Base-by-base conservation (phyloP, 371 early-diverging fungal genomes). In the Dentiscutata heterogama region DNA sequence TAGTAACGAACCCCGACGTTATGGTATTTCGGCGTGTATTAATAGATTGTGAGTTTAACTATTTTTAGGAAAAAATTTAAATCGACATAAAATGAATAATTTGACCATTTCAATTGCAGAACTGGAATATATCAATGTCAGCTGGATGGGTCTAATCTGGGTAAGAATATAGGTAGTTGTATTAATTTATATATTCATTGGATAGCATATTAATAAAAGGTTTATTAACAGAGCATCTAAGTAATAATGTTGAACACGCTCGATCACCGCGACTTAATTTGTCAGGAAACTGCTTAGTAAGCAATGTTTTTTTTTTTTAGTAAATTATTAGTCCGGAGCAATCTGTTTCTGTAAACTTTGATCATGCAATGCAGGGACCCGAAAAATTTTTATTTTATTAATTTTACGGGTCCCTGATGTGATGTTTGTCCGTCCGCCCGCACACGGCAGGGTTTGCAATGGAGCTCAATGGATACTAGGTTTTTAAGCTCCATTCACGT, bases 101-200 rank as follows among this genome's bases (percentile, higher is more conserved):
- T 63, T 29, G n/a, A 16, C 39, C 0, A 20, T 35, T 3, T 11
- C 35, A 18, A 68, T 68, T 39, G 18, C 50, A 79, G 79, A 7
- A 1, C 10, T 39, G 67, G 79, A 51, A 65, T 79, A 22, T 79
- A 65, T 53, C 79, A 67, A 46, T 65, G 50, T 64, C 29, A 64
- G n/a, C 68, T 67, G 6, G 79, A 79, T 79, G 79, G 79, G 29
- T 50, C 25, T 50, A 42, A 79, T 58, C 50, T 79, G 27, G 79
- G 79, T 67, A 67, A 39, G 25, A 58, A 5, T 77, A 22, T 1
- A 20, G 14, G 14, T 56, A 56, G 56, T 20, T 56, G 4, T 56
- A 14, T 8, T 56, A 56, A 20, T 56, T 56, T 14, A 56, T 56
- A 56, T 56, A 14, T 4, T 53, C 14, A 18, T 56, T 56, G 6